Evolutionary conservation across 257 asterid genomes (phyloP).

Genomic region (Ophiorrhiza pumila): DNA sequence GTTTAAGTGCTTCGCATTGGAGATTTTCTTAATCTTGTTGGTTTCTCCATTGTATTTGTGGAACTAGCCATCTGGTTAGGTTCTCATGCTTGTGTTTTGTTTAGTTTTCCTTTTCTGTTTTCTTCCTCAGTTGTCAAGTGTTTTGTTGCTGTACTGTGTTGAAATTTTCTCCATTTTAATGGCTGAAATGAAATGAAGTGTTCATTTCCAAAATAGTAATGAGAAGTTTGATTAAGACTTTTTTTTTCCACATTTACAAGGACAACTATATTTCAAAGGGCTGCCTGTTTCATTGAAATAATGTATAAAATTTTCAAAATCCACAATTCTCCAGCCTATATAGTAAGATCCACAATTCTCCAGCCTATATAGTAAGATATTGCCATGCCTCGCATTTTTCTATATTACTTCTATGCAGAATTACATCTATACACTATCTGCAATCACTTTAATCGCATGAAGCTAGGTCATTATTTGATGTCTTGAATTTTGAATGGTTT

Average conservation of each 20-base stretch:
- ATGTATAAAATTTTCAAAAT: too few species aligned
- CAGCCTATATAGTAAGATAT: too few species aligned
- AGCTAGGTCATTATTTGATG: neutral
- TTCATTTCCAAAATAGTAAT: neutral
- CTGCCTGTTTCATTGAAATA: neutral
- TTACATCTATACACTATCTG: neutral
- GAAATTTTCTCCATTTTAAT: neutral
- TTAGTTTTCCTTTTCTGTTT: neutral
- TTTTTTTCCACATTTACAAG: neutral
- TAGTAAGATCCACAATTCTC: too few species aligned
- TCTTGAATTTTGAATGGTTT: neutral
- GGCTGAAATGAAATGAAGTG: neutral
- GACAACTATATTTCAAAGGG: neutral
- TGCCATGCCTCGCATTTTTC: too few species aligned
- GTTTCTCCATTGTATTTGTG: neutral
- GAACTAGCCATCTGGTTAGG: neutral
- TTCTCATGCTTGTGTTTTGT: neutral
- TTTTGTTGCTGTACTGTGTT: neutral
- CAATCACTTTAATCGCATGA: neutral
- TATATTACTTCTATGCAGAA: too few species aligned
- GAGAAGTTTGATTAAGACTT: neutral
- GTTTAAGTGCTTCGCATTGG: neutral
- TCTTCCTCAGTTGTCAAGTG: neutral
- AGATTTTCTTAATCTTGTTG: neutral
- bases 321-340: too few species aligned